Evolutionary conservation across 257 asterid species (phyloP).

Genomic region (Lavandula angustifolia): DNA sequence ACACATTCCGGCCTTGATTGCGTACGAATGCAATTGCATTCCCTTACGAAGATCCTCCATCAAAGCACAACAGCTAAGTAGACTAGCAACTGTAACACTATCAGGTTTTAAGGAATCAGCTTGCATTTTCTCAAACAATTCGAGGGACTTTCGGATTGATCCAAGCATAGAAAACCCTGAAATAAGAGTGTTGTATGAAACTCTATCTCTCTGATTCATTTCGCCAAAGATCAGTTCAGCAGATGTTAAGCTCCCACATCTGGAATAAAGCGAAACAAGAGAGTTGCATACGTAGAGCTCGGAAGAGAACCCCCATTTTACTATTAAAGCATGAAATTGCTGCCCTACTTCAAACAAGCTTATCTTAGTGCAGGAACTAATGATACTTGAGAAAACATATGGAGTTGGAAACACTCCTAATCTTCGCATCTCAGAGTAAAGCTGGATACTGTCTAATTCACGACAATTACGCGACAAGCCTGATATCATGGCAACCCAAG

Average conservation of each 20-base stretch:
- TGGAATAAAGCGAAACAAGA: conserved; percentile 70
- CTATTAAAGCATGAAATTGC: conserved; percentile 71
- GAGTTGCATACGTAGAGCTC: conserved; percentile 81
- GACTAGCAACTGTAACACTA: conserved; percentile 75
- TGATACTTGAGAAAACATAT: conserved; percentile 67
- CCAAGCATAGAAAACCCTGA: conserved; percentile 73
- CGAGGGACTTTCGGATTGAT: conserved; percentile 53
- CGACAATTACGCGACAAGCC: conserved; percentile 62
- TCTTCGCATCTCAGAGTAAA: conserved; percentile 70
- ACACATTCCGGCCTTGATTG: conserved; percentile 73
- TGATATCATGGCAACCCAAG: conserved; percentile 90
- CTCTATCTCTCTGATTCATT: conserved; percentile 61
- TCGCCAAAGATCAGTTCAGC: conserved; percentile 67
- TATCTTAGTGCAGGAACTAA: conserved; percentile 75
- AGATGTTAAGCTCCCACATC: conserved; percentile 45
- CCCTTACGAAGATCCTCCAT: conserved; percentile 66
- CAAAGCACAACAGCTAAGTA: conserved; percentile 63
- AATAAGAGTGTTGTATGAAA: conserved; percentile 75
- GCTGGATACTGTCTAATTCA: conserved; percentile 51
- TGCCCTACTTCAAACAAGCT: conserved; percentile 56
- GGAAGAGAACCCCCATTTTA: conserved; percentile 69
- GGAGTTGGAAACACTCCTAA: conserved; percentile 84
- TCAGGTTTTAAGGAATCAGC: conserved; percentile 60
- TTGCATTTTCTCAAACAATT: conserved; percentile 67
- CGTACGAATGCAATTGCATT: conserved; percentile 69